Evolutionary conservation across 139 green algal species (phyloP).

Genomic region (Nannochloris sp.): DNA sequence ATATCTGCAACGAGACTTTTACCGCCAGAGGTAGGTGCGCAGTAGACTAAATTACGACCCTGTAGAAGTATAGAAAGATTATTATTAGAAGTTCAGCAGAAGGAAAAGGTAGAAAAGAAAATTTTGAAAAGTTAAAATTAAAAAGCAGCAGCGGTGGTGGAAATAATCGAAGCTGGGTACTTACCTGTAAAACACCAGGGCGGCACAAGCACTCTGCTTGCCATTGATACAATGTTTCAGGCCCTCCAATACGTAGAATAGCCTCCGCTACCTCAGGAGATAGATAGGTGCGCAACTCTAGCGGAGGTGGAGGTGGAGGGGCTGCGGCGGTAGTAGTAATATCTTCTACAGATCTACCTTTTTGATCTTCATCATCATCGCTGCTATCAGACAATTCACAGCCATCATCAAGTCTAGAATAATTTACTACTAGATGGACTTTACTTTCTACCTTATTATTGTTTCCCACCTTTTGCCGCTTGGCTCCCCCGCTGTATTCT

Average conservation of each 20-base stretch:
- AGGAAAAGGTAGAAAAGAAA: not conserved
- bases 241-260: conserved; percentile 23
- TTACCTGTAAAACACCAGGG: conserved; percentile 46
- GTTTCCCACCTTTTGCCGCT: no score
- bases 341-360: no score
- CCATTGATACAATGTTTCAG: conserved; percentile 62
- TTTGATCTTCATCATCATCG: no score
- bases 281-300: not conserved
- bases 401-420: no score
- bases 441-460: no score
- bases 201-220: conserved; percentile 59
- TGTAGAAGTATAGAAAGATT: conserved; percentile 1
- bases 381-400: no score
- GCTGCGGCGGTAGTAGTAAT: no score
- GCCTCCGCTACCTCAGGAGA: not conserved
- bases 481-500: no score
- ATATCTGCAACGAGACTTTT: conserved; percentile 85
- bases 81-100: not conserved
- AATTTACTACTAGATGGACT: no score
- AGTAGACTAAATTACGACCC: conserved; percentile 66
- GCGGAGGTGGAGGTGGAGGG: not conserved
- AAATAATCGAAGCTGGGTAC: no score
- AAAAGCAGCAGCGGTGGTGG: no score
- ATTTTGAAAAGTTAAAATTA: not conserved
- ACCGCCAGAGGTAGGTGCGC: conserved; percentile 75